Evolutionary conservation across 495 filamentous ascomycete species (phyloP), one percentile per base, ranked within the genome.

Genomic region (Xylaria telfairii): DNA sequence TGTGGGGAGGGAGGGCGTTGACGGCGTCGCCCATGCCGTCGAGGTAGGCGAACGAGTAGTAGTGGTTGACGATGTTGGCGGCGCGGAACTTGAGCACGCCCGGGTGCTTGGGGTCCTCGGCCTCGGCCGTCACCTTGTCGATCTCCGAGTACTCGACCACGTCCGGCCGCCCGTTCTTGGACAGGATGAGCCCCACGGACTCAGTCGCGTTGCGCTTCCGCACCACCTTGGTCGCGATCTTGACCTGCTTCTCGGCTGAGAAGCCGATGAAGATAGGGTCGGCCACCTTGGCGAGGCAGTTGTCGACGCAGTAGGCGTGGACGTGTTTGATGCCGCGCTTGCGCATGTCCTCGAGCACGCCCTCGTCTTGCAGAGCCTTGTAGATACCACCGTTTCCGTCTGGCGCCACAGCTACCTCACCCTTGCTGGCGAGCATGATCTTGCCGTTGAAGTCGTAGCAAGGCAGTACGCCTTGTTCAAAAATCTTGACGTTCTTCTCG

Each of bases 71-170:
- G 71, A 99, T 99, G 83, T 99, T 99, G 72, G 95, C 96, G 62
- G 96, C 95, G 53, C 96, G 91, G 90, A 97, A 98, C 83, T 93
- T 97, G 77, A 99, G 88, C 64, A 98, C 84, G 54, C 89, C 89
- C 1, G 87, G 85, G 76, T 98, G 90, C 79, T 93, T 92, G 65
- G 92, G 86, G 79, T 99, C 96, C 78, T 91, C 89, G 73, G 94
- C 95, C 78, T 97, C 94, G 44, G 95, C 91, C 3, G 92, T 93
- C 59, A 88, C 90, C 69, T 90, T 81, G 86, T 97, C 93, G 74
- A 99, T 98, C 81, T 99, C 96, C 17, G 94, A 97, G 85, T 99
- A 99, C 83, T 99, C 96, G 24, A 99, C 96, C 7, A 99, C 96
- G 74, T 98, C 96, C 54, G 96, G 96, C 83, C 92, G 93, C 77